phyloP scores from a whole-genome alignment of 2,329 filamentous ascomycete genomes.

The Didymosphaeria variabile region DNA sequence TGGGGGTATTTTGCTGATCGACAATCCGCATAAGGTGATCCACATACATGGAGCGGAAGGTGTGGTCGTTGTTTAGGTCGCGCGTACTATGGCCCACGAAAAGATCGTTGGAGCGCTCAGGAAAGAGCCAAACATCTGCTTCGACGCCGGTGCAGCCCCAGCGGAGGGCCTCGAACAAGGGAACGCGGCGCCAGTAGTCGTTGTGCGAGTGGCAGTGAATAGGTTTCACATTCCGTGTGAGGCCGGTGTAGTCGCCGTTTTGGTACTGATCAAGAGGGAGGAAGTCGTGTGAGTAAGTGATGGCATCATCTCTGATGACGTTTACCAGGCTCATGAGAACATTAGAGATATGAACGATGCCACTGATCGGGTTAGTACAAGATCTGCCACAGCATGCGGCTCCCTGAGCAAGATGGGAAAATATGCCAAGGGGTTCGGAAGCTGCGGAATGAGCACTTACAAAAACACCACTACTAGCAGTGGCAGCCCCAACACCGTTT shows the following conservation, averaged over 20 bases:
- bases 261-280: conserved; percentile 48
- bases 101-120: conserved; percentile 58
- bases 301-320: conserved; percentile 49
- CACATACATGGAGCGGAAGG: conserved; percentile 62
- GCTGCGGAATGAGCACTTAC: conserved; percentile 35
- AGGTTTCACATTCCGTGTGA: conserved; percentile 60
- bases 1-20: conserved; percentile 58
- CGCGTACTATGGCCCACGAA: conserved; percentile 63
- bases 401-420: background rate
- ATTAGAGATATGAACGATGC: conserved; percentile 53
- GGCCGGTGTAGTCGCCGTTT: conserved; percentile 49
- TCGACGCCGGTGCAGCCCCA: conserved; percentile 65
- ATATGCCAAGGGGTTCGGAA: conserved; percentile 16
- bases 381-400: background rate
- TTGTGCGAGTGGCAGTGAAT: conserved; percentile 66
- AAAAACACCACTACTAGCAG: conserved; percentile 41
- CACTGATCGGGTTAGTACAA: conserved; percentile 38
- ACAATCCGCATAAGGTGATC: conserved; percentile 61
- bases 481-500: conserved; percentile 29
- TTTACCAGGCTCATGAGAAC: conserved; percentile 49
- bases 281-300: conserved; percentile 52
- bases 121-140: conserved; percentile 65
- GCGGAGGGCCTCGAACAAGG: conserved; percentile 64
- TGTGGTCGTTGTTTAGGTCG: conserved; percentile 57
- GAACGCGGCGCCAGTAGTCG: conserved; percentile 66